Conservation (phyloP, 352 stramenopile species). For the Phytophthora brassicae region DNA sequence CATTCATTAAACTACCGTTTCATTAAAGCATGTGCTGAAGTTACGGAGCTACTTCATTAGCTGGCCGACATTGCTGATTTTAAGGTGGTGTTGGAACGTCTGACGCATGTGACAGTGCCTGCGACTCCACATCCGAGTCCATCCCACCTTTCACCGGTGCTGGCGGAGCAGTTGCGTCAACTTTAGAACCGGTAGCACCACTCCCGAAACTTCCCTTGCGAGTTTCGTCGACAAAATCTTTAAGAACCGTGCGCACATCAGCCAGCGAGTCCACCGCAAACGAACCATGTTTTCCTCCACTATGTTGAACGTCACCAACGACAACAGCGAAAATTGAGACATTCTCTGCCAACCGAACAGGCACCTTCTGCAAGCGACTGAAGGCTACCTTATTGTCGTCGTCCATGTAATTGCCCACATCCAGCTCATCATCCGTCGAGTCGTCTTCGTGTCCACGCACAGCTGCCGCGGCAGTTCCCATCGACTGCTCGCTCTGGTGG, state of each 20-base stretch:
- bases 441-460: constrained; percentile 35
- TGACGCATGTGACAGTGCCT: not conserved
- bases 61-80: not conserved
- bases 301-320: constrained; percentile 73
- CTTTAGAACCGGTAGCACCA: not conserved
- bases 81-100: constrained; percentile 3
- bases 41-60: not conserved
- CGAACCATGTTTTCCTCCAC: constrained; percentile 52
- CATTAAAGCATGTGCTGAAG: not conserved
- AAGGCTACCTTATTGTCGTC: constrained; percentile 83
- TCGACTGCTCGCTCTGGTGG: constrained; percentile 17
- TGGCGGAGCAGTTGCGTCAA: not conserved
- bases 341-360: constrained; percentile 61
- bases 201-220: constrained; percentile 24
- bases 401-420: constrained; percentile 43
- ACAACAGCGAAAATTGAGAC: constrained; percentile 74
- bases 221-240: constrained; percentile 69
- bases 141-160: not conserved
- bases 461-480: constrained; percentile 25
- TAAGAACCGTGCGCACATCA: constrained; percentile 70
- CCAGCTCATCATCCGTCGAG: constrained; percentile 48
- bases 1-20: constrained; percentile 13
- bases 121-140: not conserved
- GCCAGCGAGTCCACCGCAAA: constrained; percentile 70
- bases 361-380: constrained; percentile 74